Percentiles rank a stretch among this genome's conserved stretches.
Evolutionary conservation across 176 grass and related monocot species (phyloP).

Genomic region (Musa troglodytarum): DNA sequence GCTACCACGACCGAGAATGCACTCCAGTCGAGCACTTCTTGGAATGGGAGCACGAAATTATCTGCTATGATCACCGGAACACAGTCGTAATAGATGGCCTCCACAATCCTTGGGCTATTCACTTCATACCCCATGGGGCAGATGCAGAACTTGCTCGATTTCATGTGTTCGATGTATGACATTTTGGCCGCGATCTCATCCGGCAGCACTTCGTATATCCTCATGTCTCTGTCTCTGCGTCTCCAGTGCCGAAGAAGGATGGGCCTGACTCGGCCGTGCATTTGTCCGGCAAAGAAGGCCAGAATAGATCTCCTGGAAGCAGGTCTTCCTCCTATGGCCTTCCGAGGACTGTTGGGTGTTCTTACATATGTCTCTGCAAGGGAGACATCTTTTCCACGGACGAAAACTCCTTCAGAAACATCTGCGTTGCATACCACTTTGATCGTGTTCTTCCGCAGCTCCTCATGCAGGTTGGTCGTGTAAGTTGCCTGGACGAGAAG

Average conservation of each 20-base stretch:
- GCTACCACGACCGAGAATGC: neutral
- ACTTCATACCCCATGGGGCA: constrained; percentile 1
- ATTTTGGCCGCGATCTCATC: neutral
- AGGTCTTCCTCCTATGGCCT: neutral
- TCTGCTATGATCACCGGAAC: neutral
- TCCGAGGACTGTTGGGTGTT: neutral
- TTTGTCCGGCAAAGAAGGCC: neutral
- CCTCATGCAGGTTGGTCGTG: neutral
- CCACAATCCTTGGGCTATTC: constrained; percentile 2
- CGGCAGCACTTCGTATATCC: neutral
- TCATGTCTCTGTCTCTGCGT: neutral
- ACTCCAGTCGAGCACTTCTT: constrained; percentile 1
- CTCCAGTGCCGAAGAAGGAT: neutral
- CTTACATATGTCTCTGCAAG: neutral
- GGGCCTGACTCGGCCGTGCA: neutral
- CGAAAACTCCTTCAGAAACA: constrained; percentile 1
- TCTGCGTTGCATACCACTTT: constrained; percentile 2
- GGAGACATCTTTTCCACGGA: constrained; percentile 1
- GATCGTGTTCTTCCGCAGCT: neutral
- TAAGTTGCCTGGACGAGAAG: neutral
- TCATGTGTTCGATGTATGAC: neutral
- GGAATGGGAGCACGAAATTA: neutral
- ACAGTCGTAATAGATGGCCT: neutral
- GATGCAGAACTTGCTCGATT: neutral
- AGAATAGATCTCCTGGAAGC: neutral